These are phyloP conservation scores for Verruconis gallopava DNA, from an alignment of 2,329 filamentous ascomycete genomes.

Conservation along the genomic window DNA sequence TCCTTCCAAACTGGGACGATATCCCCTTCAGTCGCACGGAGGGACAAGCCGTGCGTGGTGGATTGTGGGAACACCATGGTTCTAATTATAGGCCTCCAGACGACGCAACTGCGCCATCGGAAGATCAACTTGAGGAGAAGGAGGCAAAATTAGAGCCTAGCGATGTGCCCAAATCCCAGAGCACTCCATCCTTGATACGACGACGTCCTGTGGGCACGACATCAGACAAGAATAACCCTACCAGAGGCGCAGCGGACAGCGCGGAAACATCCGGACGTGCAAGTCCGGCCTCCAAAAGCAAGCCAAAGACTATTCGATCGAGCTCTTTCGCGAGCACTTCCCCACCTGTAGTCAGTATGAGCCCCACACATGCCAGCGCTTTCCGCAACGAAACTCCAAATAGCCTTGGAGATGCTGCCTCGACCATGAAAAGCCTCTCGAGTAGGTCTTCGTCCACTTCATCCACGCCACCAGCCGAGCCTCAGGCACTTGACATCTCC, in stretches of 20 bases:
- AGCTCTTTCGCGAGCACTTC: slow-evolving; percentile 50
- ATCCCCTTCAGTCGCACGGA: slow-evolving; percentile 77
- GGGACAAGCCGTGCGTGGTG: slow-evolving; percentile 67
- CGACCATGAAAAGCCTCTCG: slow-evolving; percentile 56
- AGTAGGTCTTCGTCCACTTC: slow-evolving; percentile 35
- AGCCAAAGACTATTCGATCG: slow-evolving; percentile 45
- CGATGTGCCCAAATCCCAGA: slow-evolving; percentile 1
- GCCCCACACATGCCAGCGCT: slow-evolving; percentile 51
- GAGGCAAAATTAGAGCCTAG: slow-evolving; percentile 5
- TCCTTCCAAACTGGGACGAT: slow-evolving; percentile 93
- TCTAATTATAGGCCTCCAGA: slow-evolving; percentile 11
- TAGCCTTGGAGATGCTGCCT: slow-evolving; percentile 46
- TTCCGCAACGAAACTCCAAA: slow-evolving; percentile 36
- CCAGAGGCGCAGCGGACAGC: slow-evolving; percentile 9
- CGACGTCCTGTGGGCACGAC: background rate
- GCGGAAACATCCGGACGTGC: slow-evolving; percentile 18
- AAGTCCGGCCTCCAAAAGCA: slow-evolving; percentile 12
- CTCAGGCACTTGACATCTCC: slow-evolving; percentile 5
- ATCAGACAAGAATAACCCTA: background rate
- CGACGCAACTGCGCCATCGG: slow-evolving; percentile 13
- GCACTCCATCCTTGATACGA: slow-evolving; percentile 7
- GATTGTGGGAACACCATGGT: slow-evolving; percentile 52
- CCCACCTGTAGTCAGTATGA: slow-evolving; percentile 53
- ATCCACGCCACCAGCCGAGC: slow-evolving; percentile 6
- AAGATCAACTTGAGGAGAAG: slow-evolving; percentile 13